Evolutionary conservation across 345 rosid genomes (phyloP).

Genomic region (Rhizophora mangle): DNA sequence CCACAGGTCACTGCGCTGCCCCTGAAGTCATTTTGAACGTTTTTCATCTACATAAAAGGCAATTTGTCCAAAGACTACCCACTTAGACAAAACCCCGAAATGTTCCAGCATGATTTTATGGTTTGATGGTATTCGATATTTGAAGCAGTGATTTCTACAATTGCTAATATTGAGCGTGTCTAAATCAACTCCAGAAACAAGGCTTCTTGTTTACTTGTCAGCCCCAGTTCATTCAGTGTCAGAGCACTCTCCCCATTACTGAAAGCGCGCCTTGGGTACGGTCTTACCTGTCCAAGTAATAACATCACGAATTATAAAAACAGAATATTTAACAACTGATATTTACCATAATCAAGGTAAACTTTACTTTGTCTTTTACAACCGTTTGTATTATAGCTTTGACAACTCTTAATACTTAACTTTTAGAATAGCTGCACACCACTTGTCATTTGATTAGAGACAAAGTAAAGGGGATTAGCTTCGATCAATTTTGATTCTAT

Average conservation of each 20-base stretch:
- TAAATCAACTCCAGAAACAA: constrained; percentile 84
- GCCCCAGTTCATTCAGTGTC: constrained; percentile 78
- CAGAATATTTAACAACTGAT: neutral
- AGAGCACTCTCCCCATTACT: constrained; percentile 62
- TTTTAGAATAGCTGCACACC: too few species aligned
- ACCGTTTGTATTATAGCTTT: too few species aligned
- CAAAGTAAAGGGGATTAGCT: too few species aligned
- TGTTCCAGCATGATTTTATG: constrained; percentile 5
- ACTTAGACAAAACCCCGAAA: constrained; percentile 1
- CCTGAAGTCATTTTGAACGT: constrained; percentile 4
- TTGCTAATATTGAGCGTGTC: constrained; percentile 22
- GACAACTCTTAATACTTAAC: too few species aligned
- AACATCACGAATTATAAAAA: neutral
- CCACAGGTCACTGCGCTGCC: neutral
- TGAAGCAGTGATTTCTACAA: constrained; percentile 5
- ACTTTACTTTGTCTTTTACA: too few species aligned
- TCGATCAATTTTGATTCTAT: too few species aligned
- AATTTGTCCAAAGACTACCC: constrained; percentile 10
- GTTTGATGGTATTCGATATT: constrained; percentile 10
- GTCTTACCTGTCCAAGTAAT: constrained; percentile 75
- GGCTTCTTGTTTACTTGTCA: constrained; percentile 95
- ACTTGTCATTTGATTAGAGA: too few species aligned
- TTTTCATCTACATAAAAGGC: constrained; percentile 18
- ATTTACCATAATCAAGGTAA: neutral
- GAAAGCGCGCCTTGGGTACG: constrained; percentile 93